Evolutionary conservation across 73 alveolate species (phyloP).

Genomic region (Tetrahymena elliotti): DNA sequence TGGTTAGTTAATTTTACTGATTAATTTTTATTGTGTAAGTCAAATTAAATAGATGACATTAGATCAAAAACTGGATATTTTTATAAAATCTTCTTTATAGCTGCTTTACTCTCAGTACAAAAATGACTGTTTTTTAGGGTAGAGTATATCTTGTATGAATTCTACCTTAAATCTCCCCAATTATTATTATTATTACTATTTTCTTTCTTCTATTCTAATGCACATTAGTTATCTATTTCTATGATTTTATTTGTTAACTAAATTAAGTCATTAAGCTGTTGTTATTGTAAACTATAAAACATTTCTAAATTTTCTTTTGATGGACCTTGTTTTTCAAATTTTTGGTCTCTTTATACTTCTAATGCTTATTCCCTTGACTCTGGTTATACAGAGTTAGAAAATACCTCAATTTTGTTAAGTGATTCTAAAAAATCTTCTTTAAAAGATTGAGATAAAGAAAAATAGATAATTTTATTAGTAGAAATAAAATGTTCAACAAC

Average conservation of each 20-base stretch:
- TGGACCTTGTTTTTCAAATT: not conserved
- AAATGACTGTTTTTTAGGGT: not conserved
- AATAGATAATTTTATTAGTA: not conserved
- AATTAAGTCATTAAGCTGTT: not conserved
- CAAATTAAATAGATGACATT: not conserved
- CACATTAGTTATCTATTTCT: not conserved
- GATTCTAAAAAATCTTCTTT: not conserved
- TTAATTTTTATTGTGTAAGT: not conserved
- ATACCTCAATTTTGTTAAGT: not conserved
- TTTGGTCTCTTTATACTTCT: not conserved
- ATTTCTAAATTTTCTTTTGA: too few relatives aligned
- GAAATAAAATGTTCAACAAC: not conserved
- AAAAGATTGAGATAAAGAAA: not conserved
- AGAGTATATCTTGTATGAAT: not conserved
- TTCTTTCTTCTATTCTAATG: not conserved
- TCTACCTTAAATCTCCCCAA: not conserved
- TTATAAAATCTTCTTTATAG: not conserved
- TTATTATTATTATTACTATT: not conserved
- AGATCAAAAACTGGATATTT: not conserved
- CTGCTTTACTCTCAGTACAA: not conserved
- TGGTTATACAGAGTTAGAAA: not conserved
- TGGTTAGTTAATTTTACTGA: not conserved
- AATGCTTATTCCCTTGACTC: not conserved
- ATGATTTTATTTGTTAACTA: not conserved
- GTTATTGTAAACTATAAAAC: not conserved